phyloP scores from a whole-genome alignment of 495 filamentous ascomycete species.

The Penicillium roqueforti region DNA sequence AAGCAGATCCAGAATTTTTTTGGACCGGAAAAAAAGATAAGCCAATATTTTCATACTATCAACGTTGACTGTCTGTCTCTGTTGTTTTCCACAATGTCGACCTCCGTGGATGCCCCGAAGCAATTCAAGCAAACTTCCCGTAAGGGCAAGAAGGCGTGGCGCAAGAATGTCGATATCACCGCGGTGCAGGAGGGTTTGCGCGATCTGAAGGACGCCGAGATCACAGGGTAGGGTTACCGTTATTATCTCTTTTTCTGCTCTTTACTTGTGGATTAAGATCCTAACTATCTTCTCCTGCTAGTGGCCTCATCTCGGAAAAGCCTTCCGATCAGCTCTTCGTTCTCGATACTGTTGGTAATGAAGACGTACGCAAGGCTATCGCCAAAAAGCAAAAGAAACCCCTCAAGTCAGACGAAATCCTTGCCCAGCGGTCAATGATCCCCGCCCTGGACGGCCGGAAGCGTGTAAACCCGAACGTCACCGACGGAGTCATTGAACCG shows the following conservation, averaged over 20 bases:
- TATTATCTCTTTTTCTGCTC: not conserved
- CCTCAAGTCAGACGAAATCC: constrained; percentile 85
- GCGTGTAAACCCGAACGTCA: constrained; percentile 53
- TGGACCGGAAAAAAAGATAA: constrained; percentile 28
- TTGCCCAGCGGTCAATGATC: constrained; percentile 75
- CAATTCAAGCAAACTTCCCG: constrained; percentile 79
- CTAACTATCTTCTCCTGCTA: constrained; percentile 30
- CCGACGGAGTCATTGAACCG: constrained; percentile 63
- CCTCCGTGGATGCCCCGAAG: constrained; percentile 44
- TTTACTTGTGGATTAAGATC: not conserved
- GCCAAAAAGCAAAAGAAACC: constrained; percentile 70
- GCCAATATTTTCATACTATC: constrained; percentile 13
- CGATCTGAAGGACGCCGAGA: constrained; percentile 77
- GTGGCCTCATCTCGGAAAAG: constrained; percentile 79
- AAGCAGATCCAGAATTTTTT: constrained; percentile 35
- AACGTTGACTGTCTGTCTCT: not conserved
- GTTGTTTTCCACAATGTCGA: constrained; percentile 32
- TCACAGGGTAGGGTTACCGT: constrained; percentile 62
- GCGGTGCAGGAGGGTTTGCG: constrained; percentile 81
- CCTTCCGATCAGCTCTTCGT: constrained; percentile 75
- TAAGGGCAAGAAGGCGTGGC: constrained; percentile 98
- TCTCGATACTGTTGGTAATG: constrained; percentile 69
- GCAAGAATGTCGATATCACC: constrained; percentile 92
- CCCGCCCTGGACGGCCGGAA: constrained; percentile 74
- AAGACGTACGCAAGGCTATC: constrained; percentile 54